Base-by-base conservation (phyloP, 2,329 filamentous ascomycete species). In the Hypoxylon sp. region DNA sequence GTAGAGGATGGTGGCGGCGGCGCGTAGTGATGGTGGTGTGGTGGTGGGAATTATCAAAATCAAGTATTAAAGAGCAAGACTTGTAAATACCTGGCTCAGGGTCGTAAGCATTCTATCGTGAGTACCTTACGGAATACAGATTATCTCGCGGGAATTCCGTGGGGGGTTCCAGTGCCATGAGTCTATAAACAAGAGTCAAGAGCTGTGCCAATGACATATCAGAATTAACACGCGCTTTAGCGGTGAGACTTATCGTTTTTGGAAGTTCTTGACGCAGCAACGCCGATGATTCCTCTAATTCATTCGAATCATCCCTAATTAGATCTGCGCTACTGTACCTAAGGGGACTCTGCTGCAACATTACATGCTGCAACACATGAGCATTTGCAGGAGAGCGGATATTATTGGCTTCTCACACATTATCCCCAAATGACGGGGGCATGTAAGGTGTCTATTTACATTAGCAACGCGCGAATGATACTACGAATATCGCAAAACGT, bases 371-470 rank as follows among this genome's bases (percentile, higher is more conserved):
- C 55, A 52, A 48, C 47, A 68, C 54, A 57, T 57, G 55, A 64
- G 43, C 43, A 53, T 56, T 47, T 58, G 60, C 55, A 59, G 48
- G 19, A 53, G n/a, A 47, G 51, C 46, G 11, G 34, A 50, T 57
- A 46, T 60, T 56, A 72, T 72, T 74, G 70, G 70, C 57, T 56
- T 69, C 32, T 56, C 41, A 27, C 16, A 61, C 54, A 70, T 70
- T 68, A 65, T 37, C 39, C 39, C 32, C 61, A 55, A 23, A 59
- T 50, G 21, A 55, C 37, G 53, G 46, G 50, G 52, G 51, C 45
- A 46, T 52, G 23, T 21, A 41, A 52, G 27, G 11, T 41, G 21
- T 70, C 73, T 74, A 68, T 73, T 73, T 74, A 74, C 72, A 67
- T 69, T 52, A 30, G 48, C 39, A 67, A 67, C 67, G 51, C 63